A percentile compares a stretch with the other conserved stretches of the same genome.
Evolutionary conservation across 306 rosid genomes (phyloP).

Genomic region (Citrullus amarus): DNA sequence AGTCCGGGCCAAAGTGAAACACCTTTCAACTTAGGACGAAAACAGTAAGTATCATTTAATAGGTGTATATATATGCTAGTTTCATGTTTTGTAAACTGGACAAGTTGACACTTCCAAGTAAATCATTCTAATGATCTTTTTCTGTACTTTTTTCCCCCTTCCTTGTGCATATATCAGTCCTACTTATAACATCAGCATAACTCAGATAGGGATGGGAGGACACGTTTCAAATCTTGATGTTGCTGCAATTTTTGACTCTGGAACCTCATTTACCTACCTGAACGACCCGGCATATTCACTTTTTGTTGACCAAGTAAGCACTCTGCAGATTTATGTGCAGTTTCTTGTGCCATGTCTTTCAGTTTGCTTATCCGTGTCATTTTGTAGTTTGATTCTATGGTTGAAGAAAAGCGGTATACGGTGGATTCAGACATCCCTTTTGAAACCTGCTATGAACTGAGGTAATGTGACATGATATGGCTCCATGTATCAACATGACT

Average conservation of each 20-base stretch:
- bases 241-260: constrained; percentile 68
- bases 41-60: constrained; percentile 31
- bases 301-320: constrained; percentile 48
- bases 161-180: constrained; percentile 30
- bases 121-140: constrained; percentile 16
- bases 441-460: constrained; percentile 62
- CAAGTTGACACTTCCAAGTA: background rate
- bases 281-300: constrained; percentile 61
- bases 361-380: constrained; percentile 3
- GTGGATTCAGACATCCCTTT: constrained; percentile 36
- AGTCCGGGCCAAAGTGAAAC: constrained; percentile 56
- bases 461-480: constrained; percentile 25
- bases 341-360: background rate
- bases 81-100: background rate
- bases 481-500: background rate
- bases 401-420: constrained; percentile 23
- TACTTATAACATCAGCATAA: constrained; percentile 60
- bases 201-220: constrained; percentile 46
- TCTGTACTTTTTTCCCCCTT: background rate
- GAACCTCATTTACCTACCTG: constrained; percentile 76
- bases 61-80: background rate
- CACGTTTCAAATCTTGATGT: constrained; percentile 36
- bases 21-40: constrained; percentile 35
- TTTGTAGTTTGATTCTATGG: constrained; percentile 48
- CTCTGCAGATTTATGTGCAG: background rate